Base-by-base conservation (phyloP, 2,329 filamentous ascomycete species). In the Aspergillus aculeatinus region DNA sequence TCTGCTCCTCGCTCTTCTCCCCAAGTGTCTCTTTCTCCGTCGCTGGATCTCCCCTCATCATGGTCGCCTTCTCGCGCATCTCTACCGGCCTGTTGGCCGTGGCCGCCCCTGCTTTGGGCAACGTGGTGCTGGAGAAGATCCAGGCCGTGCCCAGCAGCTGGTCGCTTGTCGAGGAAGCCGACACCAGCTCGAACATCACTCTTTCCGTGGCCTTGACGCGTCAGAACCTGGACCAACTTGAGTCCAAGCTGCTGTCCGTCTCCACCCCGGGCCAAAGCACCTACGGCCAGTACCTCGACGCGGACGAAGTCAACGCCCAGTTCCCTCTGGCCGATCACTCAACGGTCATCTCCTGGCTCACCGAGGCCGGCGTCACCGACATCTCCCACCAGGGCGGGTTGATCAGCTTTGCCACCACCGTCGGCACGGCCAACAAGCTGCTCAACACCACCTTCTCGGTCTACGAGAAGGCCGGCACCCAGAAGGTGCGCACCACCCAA, bases 241-340 rank as follows among this genome's bases (percentile, higher is more conserved):
- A 80, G 65, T 69, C 74, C 31, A 70, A 69, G 29, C 70, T 80
- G 44, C 63, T 73, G 39, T 71, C 75, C 5, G 70, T 81, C 23
- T 82, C 81, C 21, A 81, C 80, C 0, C 83, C 83, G 2, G 76
- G 76, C 7, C 72, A 79, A 61, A 64, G 74, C 4, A 70, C 72
- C 14, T 84, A 85, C 64, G 83, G 83, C 23, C 69, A 81, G 58
- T 82, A 83, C 67, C 76, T 82, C 62, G 76, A 73, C 25, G 71
- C 75, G 42, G 70, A 74, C 10, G 77, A 81, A 35, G 73, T 82
- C 59, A 76, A 80, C 48, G 65, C 73, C 4, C 73, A 80, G 62
- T 75, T 82, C 44, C 75, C 72, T 11, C 67, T 74, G 4, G 74
- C 76, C 5, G 73, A 76, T 4, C 65, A 74, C 4, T 63, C 72